Evolutionary conservation across 306 rosid genomes (phyloP).

Genomic region (Trichosanthes cucumerina): DNA sequence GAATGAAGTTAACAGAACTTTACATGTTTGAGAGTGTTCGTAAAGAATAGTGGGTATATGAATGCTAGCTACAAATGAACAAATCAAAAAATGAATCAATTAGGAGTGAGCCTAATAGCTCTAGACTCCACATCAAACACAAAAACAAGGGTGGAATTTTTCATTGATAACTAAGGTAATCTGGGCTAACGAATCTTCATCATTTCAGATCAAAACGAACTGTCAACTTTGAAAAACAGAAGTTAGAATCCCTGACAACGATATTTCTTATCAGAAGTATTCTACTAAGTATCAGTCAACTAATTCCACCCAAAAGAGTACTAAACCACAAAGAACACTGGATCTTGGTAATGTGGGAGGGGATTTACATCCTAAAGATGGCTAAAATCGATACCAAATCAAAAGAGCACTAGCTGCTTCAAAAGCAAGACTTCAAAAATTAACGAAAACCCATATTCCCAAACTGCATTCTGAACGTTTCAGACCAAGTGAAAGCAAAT

Average conservation of each 20-base stretch:
- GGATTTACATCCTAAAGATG: conserved; percentile 20
- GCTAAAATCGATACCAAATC: conserved; percentile 12
- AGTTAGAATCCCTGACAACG: conserved; percentile 33
- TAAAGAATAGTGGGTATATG: conserved; percentile 19
- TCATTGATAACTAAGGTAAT: neutral
- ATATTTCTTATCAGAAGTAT: conserved; percentile 11
- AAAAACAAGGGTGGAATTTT: neutral
- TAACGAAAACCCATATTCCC: conserved; percentile 49
- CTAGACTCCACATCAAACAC: neutral
- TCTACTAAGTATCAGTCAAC: conserved; percentile 18
- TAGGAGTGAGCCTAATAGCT: conserved; percentile 13
- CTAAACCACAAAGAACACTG: conserved; percentile 20
- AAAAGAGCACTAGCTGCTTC: conserved; percentile 15
- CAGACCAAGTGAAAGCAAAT: conserved; percentile 27
- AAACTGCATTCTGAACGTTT: conserved; percentile 35
- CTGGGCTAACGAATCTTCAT: conserved; percentile 19
- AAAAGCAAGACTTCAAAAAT: conserved; percentile 21
- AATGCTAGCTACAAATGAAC: neutral
- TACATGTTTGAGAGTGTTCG: conserved; percentile 36
- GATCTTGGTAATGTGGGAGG: conserved; percentile 27
- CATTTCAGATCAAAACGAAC: conserved; percentile 33
- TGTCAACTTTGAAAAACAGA: conserved; percentile 18
- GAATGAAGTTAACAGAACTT: conserved; percentile 37
- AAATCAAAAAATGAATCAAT: conserved; percentile 25
- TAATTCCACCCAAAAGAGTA: conserved; percentile 13